These are phyloP conservation scores for Miamiensis avidus DNA, from an alignment of 169 alveolate species.

Conservation along the genomic window DNA sequence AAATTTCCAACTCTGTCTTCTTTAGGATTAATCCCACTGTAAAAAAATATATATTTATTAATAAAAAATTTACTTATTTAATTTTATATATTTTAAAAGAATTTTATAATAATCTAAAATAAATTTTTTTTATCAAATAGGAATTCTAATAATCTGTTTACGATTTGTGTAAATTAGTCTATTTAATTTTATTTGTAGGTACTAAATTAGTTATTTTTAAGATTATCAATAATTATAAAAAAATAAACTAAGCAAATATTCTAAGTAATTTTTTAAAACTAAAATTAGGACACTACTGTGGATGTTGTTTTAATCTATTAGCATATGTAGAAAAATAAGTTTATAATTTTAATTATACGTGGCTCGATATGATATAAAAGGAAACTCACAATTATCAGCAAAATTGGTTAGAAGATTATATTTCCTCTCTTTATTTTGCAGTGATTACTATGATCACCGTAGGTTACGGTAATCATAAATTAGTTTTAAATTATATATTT, in stretches of 20 bases:
- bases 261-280: too few relatives aligned
- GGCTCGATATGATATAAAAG: slow-evolving; percentile 10
- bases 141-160: too few relatives aligned
- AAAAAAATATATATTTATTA: slow-evolving; percentile 20
- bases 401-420: slow-evolving; percentile 13
- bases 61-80: slow-evolving; percentile 12
- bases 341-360: slow-evolving; percentile 2
- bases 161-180: too few relatives aligned
- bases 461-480: too few relatives aligned
- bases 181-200: too few relatives aligned
- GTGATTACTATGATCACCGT: slow-evolving; percentile 43
- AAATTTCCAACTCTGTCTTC: not conserved
- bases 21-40: not conserved
- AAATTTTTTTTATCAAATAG: too few relatives aligned
- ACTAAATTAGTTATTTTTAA: too few relatives aligned
- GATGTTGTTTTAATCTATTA: slow-evolving; percentile 25
- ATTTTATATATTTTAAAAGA: slow-evolving; percentile 15
- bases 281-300: slow-evolving; percentile 20
- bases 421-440: slow-evolving; percentile 38
- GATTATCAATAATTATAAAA: too few relatives aligned
- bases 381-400: too few relatives aligned
- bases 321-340: slow-evolving; percentile 13
- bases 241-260: too few relatives aligned
- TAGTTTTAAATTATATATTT: too few relatives aligned
- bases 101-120: too few relatives aligned